A percentile compares a stretch with the other conserved stretches of the same genome.
Conservation (phyloP, 257 asterid species). For the Gardenia jasminoides region DNA sequence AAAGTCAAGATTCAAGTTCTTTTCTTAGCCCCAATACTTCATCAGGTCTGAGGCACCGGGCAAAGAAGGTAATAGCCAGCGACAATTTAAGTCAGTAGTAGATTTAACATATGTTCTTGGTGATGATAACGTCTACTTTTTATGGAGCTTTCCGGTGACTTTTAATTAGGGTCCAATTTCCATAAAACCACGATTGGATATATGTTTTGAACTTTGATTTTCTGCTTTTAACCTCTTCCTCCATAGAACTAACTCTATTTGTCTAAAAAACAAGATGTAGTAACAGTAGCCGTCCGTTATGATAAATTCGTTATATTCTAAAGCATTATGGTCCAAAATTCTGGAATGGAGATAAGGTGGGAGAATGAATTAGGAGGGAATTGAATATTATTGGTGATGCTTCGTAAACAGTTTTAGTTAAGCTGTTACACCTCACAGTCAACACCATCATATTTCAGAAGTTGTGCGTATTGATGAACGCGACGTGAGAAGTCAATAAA, state of each 20-base stretch:
- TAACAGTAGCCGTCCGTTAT: not conserved
- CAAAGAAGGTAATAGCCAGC: not conserved
- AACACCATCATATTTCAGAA: slow-evolving; percentile 25
- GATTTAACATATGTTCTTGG: not conserved
- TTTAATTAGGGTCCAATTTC: not conserved
- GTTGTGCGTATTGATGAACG: not conserved
- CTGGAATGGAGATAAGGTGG: not conserved
- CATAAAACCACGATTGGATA: not conserved
- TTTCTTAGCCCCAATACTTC: not conserved
- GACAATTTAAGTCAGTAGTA: not conserved
- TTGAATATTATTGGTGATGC: not conserved
- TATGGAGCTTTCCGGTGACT: not conserved
- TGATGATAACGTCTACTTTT: not conserved
- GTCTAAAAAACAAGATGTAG: not conserved
- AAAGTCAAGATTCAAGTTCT: not conserved
- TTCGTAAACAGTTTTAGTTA: not conserved
- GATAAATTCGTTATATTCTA: not conserved
- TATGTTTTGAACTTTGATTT: no score
- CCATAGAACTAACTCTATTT: not conserved
- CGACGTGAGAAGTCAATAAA: not conserved
- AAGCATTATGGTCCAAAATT: not conserved
- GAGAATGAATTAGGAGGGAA: not conserved
- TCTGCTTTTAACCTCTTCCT: not conserved
- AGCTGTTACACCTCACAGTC: slow-evolving; percentile 42
- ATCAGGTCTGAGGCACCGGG: not conserved